Percentiles rank a stretch among this genome's conserved stretches.
phyloP scores from a whole-genome alignment of 2,329 filamentous ascomycete species.

The Hypoxylon sp. region DNA sequence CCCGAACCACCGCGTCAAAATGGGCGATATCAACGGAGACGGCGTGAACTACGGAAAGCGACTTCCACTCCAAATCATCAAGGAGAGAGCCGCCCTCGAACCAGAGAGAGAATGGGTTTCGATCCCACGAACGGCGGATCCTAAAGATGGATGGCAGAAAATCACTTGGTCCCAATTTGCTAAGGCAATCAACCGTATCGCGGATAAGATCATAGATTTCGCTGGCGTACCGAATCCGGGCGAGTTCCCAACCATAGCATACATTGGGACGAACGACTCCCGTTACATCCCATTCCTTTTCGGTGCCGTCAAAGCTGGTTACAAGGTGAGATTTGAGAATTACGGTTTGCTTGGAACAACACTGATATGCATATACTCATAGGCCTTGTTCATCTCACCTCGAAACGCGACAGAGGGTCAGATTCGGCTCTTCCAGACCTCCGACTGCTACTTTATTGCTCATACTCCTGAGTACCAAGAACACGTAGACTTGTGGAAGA shows the following conservation, averaged over 20 bases:
- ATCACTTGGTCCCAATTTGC: constrained; percentile 50
- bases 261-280: constrained; percentile 52
- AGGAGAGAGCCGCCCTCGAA: constrained; percentile 47
- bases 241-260: constrained; percentile 53
- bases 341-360: background rate
- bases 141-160: constrained; percentile 51
- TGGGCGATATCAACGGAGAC: background rate
- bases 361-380: background rate
- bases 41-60: constrained; percentile 32
- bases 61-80: constrained; percentile 51
- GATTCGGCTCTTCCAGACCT: constrained; percentile 54
- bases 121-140: constrained; percentile 47
- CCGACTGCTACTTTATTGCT: constrained; percentile 52
- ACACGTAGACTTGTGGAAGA: constrained; percentile 50
- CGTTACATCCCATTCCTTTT: constrained; percentile 42
- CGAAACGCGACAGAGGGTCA: constrained; percentile 57
- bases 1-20: too few relatives aligned
- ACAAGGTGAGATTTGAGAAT: constrained; percentile 43
- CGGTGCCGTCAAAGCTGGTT: constrained; percentile 43
- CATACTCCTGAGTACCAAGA: constrained; percentile 41
- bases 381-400: constrained; percentile 56
- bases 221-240: constrained; percentile 8
- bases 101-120: constrained; percentile 49
- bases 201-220: constrained; percentile 44
- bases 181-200: constrained; percentile 52